phyloP scores from a whole-genome alignment of 2,329 filamentous ascomycete species.

The Capronia coronata region DNA sequence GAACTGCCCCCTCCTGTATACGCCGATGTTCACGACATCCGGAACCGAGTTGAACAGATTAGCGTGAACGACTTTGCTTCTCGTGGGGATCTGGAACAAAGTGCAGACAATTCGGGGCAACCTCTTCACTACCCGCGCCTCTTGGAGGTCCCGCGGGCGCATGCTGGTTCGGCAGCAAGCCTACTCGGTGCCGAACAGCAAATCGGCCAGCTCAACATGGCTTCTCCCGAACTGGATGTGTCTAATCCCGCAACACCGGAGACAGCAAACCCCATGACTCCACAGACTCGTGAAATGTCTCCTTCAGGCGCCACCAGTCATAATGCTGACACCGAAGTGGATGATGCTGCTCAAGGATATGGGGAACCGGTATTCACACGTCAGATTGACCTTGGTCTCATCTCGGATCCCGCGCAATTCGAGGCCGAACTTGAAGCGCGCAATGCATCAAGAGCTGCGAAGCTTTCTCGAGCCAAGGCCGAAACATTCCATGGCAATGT shows the following conservation, averaged over 20 bases:
- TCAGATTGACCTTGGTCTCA: conserved; percentile 36
- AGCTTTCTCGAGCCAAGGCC: conserved; percentile 18
- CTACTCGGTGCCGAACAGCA: conserved; percentile 44
- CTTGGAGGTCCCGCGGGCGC: conserved; percentile 32
- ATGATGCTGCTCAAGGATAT: conserved; percentile 27
- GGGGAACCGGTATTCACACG: conserved; percentile 31
- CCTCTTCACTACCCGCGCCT: conserved; percentile 37
- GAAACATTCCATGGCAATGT: conserved; percentile 22
- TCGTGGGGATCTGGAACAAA: conserved; percentile 5
- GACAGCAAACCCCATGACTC: conserved; percentile 32
- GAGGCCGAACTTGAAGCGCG: conserved; percentile 21
- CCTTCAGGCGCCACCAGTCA: conserved; percentile 17
- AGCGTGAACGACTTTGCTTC: conserved; percentile 38
- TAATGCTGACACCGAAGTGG: conserved; percentile 22
- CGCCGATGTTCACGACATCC: conserved; percentile 18
- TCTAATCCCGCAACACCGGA: conserved; percentile 32
- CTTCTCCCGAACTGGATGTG: conserved; percentile 36
- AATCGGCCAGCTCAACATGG: conserved; percentile 44
- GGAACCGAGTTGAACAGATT: conserved; percentile 31
- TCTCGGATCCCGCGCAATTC: conserved; percentile 22
- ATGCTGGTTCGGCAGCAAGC: conserved; percentile 40
- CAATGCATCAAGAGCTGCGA: conserved; percentile 23
- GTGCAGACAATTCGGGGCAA: conserved; percentile 32
- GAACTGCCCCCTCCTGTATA: conserved; percentile 6
- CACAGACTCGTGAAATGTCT: conserved; percentile 32